These are phyloP conservation scores for Primulina eburnea DNA, from an alignment of 257 asterid genomes.

Conservation along the genomic window DNA sequence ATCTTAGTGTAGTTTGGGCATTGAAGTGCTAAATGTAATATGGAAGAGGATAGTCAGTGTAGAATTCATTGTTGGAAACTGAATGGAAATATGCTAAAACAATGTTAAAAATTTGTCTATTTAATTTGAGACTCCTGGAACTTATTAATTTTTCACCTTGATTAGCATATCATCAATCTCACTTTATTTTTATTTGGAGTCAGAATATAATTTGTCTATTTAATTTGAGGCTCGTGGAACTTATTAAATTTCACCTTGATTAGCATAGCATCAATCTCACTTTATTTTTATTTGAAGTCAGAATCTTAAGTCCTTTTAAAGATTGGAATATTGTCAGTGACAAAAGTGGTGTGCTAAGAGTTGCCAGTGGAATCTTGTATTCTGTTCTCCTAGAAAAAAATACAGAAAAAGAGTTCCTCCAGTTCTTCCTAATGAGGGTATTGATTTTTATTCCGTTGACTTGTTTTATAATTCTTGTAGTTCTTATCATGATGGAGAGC, in stretches of 20 bases:
- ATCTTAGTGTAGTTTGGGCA: neutral
- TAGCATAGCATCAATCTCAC: neutral
- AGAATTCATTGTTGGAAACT: neutral
- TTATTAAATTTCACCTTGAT: neutral
- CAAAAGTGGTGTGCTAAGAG: neutral
- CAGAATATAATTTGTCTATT: neutral
- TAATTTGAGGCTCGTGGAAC: neutral
- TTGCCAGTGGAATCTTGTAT: constrained; percentile 3
- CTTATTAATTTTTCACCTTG: neutral
- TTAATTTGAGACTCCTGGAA: neutral
- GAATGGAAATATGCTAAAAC: neutral
- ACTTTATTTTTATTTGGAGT: neutral
- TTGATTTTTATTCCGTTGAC: constrained; percentile 10
- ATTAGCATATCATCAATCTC: neutral
- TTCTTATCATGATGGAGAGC: constrained; percentile 95
- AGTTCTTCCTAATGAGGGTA: neutral
- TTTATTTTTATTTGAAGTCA: neutral
- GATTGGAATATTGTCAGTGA: constrained; percentile 9
- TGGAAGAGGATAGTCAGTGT: neutral
- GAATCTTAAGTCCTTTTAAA: neutral
- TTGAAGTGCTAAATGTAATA: neutral
- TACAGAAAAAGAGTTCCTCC: neutral
- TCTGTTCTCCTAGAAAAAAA: constrained; percentile 1
- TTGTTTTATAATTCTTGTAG: constrained; percentile 40
- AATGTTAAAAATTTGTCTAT: too few relatives aligned